phyloP scores from a whole-genome alignment of 495 filamentous ascomycete genomes.

The Penicillium lagena region DNA sequence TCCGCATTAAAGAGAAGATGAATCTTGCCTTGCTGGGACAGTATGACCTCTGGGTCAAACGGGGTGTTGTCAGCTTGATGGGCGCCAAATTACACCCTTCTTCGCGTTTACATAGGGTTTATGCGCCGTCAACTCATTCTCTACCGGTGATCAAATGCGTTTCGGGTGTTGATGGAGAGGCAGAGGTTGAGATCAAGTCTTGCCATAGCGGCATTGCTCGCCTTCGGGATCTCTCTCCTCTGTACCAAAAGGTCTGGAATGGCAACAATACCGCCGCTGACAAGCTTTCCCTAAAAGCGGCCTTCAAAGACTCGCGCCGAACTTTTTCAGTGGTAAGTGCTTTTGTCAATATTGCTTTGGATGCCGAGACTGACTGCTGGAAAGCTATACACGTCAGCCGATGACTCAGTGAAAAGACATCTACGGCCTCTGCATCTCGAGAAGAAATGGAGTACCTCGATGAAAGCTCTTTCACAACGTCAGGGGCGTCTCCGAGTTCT shows the following conservation, averaged over 20 bases:
- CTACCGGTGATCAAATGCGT: constrained; percentile 62
- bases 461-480: constrained; percentile 31
- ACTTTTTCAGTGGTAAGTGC: constrained; percentile 39
- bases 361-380: constrained; percentile 2
- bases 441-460: constrained; percentile 54
- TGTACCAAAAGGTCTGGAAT: constrained; percentile 73
- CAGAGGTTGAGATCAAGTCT: constrained; percentile 48
- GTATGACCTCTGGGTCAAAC: constrained; percentile 63
- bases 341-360: background rate
- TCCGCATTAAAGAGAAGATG: constrained; percentile 41
- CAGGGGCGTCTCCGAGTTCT: constrained; percentile 41
- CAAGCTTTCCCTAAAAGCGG: constrained; percentile 27
- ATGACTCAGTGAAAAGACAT: constrained; percentile 42
- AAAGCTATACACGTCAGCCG: constrained; percentile 40
- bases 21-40: constrained; percentile 64
- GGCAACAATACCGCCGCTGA: constrained; percentile 36
- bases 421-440: constrained; percentile 57
- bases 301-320: constrained; percentile 16
- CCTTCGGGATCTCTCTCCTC: constrained; percentile 57
- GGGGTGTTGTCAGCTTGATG: constrained; percentile 56
- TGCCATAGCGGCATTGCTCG: constrained; percentile 47
- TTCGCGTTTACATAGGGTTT: constrained; percentile 50
- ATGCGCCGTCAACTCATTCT: constrained; percentile 70
- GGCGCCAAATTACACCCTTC: constrained; percentile 58
- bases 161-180: constrained; percentile 36